Percentiles rank a stretch among this genome's conserved stretches.
Conservation (phyloP, 2,329 filamentous ascomycete genomes). For the Aspergillus quadrilineatus region DNA sequence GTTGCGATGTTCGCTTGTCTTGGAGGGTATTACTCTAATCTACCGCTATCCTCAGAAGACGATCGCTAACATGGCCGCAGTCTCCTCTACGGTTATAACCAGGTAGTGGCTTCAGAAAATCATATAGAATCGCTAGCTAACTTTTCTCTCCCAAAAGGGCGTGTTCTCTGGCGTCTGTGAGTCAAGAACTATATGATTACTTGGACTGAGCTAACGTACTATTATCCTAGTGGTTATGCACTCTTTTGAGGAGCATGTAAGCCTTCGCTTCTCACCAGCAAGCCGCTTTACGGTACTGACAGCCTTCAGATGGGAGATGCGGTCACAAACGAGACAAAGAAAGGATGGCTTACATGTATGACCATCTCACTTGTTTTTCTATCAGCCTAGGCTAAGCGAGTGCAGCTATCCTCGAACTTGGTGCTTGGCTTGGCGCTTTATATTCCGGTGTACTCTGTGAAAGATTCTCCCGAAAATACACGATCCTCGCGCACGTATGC, state of each 20-base stretch:
- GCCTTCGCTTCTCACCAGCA: not conserved
- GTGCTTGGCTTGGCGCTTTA: constrained; percentile 40
- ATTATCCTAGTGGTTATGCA: not conserved
- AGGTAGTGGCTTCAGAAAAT: constrained; percentile 13
- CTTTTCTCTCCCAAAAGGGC: not conserved
- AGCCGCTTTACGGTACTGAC: not conserved
- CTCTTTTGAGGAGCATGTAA: not conserved
- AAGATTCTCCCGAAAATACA: constrained; percentile 34
- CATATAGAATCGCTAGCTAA: not conserved
- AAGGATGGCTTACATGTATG: not conserved
- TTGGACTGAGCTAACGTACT: not conserved
- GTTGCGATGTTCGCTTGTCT: constrained; percentile 63
- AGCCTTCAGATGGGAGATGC: not conserved
- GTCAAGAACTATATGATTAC: not conserved
- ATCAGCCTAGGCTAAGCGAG: not conserved
- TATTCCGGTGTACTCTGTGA: constrained; percentile 41
- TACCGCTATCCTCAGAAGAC: not conserved
- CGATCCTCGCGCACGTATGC: constrained; percentile 34
- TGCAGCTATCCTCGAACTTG: constrained; percentile 42
- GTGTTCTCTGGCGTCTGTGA: not conserved
- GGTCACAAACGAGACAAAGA: not conserved
- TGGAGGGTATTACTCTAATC: constrained; percentile 44
- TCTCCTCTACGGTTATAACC: constrained; percentile 32
- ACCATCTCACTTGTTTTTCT: not conserved
- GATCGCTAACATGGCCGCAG: constrained; percentile 32